Evolutionary conservation across 108 stramenopile species (phyloP).

Genomic region (Stephanodiscus triporus): DNA sequence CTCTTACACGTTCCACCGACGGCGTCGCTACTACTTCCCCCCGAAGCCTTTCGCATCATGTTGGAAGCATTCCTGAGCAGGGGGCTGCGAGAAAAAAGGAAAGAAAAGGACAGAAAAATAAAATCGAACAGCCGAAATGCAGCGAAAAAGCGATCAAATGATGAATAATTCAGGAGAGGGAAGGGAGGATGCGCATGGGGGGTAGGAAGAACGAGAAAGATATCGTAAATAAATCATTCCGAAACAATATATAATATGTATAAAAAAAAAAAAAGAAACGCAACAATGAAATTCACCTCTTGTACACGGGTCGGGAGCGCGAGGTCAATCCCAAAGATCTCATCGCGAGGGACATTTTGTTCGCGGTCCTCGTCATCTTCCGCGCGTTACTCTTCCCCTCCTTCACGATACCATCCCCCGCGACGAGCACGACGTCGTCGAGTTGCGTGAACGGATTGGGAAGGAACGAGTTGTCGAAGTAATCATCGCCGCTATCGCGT

Average conservation of each 20-base stretch:
- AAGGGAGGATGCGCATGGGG: not conserved
- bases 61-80: not conserved
- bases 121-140: not conserved
- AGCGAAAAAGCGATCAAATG: not conserved
- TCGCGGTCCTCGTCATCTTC: not conserved
- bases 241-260: too few species aligned
- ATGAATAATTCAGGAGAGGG: not conserved
- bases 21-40: not conserved
- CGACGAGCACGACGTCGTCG: too few species aligned
- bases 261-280: not conserved
- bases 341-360: constrained; percentile 11
- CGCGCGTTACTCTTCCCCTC: not conserved
- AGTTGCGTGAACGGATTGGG: too few species aligned
- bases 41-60: not conserved
- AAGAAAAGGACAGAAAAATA: too few species aligned
- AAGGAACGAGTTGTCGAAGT: too few species aligned
- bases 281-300: not conserved
- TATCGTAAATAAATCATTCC: too few species aligned
- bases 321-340: constrained; percentile 6
- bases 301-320: not conserved
- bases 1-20: not conserved
- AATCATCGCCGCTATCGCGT: too few species aligned
- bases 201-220: too few species aligned
- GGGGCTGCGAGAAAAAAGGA: not conserved
- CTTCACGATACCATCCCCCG: too few species aligned